phyloP scores from a whole-genome alignment of 2,329 filamentous ascomycete genomes.

The Epichloe glyceriae region DNA sequence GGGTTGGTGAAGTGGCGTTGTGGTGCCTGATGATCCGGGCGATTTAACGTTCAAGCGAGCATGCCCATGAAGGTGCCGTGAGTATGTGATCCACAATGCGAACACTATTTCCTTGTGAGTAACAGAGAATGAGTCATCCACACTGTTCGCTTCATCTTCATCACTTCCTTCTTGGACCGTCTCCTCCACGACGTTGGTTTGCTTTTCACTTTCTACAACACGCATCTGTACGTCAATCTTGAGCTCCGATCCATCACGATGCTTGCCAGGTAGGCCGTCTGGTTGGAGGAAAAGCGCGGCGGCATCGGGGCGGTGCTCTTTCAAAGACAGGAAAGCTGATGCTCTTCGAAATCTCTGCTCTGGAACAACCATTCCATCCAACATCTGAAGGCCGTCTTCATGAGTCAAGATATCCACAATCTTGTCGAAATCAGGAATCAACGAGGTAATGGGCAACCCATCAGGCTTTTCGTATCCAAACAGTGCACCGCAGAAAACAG shows the following conservation, averaged over 20 bases:
- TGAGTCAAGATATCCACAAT: conserved; percentile 71
- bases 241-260: conserved; percentile 82
- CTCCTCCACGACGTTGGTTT: conserved; percentile 45
- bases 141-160: conserved; percentile 31
- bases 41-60: conserved; percentile 46
- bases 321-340: conserved; percentile 67
- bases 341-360: conserved; percentile 93
- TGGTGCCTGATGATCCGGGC: conserved; percentile 47
- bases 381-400: conserved; percentile 70
- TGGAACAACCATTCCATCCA: conserved; percentile 92
- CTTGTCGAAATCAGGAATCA: conserved; percentile 80
- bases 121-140: conserved; percentile 32
- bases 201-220: conserved; percentile 79
- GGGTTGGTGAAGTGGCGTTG: conserved; percentile 65
- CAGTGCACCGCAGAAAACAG: conserved; percentile 81
- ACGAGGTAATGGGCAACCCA: conserved; percentile 61
- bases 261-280: conserved; percentile 70
- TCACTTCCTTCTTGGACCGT: conserved; percentile 51
- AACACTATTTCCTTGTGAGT: conserved; percentile 68
- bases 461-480: conserved; percentile 82
- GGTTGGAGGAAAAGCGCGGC: conserved; percentile 70
- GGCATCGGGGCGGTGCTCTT: conserved; percentile 70
- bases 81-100: conserved; percentile 95
- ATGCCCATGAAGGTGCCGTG: conserved; percentile 70
- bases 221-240: conserved; percentile 95